These are phyloP conservation scores for Polytrichum formosum DNA, from an alignment of 225 moss, liverwort and hornwort genomes.

Conservation along the genomic window DNA sequence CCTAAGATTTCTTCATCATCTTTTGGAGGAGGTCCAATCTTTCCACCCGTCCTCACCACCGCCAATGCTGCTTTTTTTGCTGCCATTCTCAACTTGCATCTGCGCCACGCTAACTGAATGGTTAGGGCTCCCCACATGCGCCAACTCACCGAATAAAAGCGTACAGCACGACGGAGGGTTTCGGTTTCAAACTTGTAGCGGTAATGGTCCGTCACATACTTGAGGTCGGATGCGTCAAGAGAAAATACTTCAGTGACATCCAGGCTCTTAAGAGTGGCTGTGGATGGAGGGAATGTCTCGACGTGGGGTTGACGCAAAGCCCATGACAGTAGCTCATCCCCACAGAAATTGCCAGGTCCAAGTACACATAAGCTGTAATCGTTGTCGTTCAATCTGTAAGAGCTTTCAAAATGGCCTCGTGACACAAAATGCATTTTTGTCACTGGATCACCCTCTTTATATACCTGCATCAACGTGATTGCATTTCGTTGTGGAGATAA, in stretches of 20 bases:
- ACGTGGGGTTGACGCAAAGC: constrained; percentile 49
- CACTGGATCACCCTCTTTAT: constrained; percentile 52
- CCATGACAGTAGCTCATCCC: constrained; percentile 84
- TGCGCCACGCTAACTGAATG: constrained; percentile 46
- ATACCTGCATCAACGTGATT: constrained; percentile 19
- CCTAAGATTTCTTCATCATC: constrained; percentile 2
- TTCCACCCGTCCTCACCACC: not conserved
- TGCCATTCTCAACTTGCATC: not conserved
- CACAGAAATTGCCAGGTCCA: constrained; percentile 74
- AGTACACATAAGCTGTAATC: constrained; percentile 33
- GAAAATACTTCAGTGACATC: constrained; percentile 53
- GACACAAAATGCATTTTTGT: constrained; percentile 43
- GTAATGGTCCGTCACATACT: constrained; percentile 48
- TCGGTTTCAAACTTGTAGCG: constrained; percentile 72
- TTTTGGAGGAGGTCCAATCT: not conserved
- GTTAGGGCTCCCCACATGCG: constrained; percentile 58
- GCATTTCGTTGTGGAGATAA: not conserved
- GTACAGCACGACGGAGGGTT: constrained; percentile 45
- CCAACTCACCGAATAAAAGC: constrained; percentile 52
- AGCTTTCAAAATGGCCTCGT: constrained; percentile 48
- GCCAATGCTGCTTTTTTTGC: not conserved
- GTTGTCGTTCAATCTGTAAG: constrained; percentile 33
- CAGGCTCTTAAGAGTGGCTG: constrained; percentile 33
- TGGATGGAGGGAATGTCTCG: constrained; percentile 36
- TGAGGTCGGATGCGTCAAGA: constrained; percentile 42